Evolutionary conservation across 2,329 filamentous ascomycete genomes (phyloP).

Genomic region (Colletotrichum acutatum): DNA sequence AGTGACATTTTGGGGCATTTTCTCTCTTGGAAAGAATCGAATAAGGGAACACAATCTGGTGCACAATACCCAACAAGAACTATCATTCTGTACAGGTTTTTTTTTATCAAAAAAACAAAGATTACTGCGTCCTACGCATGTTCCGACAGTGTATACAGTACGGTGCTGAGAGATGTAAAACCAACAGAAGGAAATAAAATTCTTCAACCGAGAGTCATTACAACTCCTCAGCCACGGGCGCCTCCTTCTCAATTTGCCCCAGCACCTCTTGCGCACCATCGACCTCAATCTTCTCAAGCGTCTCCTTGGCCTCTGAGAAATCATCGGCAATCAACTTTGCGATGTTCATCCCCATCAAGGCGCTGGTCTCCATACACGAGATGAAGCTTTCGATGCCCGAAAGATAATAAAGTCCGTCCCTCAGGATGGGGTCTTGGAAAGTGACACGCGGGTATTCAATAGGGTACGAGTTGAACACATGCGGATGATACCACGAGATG

Average conservation of each 20-base stretch:
- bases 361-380: constrained; percentile 96
- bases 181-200: neutral
- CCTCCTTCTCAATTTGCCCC: constrained; percentile 26
- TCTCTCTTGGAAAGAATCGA: neutral
- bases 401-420: constrained; percentile 75
- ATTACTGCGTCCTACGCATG: neutral
- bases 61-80: neutral
- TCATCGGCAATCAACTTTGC: constrained; percentile 76
- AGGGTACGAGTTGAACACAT: constrained; percentile 87
- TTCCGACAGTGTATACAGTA: neutral
- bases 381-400: constrained; percentile 92
- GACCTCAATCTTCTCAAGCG: constrained; percentile 4
- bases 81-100: neutral
- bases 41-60: neutral
- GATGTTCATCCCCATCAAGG: constrained; percentile 89
- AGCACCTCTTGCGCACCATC: constrained; percentile 29
- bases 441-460: constrained; percentile 84
- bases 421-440: constrained; percentile 83
- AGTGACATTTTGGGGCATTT: neutral
- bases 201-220: neutral
- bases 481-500: constrained; percentile 82
- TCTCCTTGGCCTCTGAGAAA: constrained; percentile 41
- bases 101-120: too few species aligned
- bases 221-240: constrained; percentile 36
- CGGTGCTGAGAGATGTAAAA: neutral